phyloP scores from a whole-genome alignment of 805 yeast genomes.

The Kazachstania martiniae region DNA sequence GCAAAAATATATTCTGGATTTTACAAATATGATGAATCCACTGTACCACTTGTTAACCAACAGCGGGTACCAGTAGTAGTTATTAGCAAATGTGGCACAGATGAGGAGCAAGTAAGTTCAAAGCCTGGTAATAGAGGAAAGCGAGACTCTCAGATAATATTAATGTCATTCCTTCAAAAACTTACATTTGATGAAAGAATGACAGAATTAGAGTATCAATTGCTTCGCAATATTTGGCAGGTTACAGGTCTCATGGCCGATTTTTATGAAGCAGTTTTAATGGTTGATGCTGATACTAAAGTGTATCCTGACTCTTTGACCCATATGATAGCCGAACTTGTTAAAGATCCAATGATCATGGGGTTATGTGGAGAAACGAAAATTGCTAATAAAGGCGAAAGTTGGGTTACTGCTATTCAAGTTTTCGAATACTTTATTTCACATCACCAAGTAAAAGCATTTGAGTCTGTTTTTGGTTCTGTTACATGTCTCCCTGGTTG shows the following conservation, averaged over 20 bases:
- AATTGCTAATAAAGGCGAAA: conserved; percentile 67
- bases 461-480: conserved; percentile 86
- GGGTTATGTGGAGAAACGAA: conserved; percentile 94
- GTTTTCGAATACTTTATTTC: conserved; percentile 90
- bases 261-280: conserved; percentile 67
- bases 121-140: conserved; percentile 95
- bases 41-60: conserved; percentile 72
- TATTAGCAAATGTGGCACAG: conserved; percentile 82
- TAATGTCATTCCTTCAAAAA: conserved; percentile 84
- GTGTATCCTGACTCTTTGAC: conserved; percentile 80
- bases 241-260: conserved; percentile 80
- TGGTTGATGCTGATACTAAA: conserved; percentile 94
- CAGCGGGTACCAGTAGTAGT: conserved; percentile 72
- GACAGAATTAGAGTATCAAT: conserved; percentile 79
- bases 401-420: conserved; percentile 90
- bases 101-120: conserved; percentile 55
- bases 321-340: conserved; percentile 86
- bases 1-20: conserved; percentile 94
- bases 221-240: conserved; percentile 64
- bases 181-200: conserved; percentile 88
- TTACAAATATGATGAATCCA: conserved; percentile 69
- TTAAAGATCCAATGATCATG: conserved; percentile 76
- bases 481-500: conserved; percentile 96
- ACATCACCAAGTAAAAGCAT: conserved; percentile 89
- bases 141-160: conserved; percentile 84